Evolutionary conservation across 768 basidiomycete genomes (phyloP), one percentile per base, ranked within the genome.

Genomic region (Neoboletus magnificus): DNA sequence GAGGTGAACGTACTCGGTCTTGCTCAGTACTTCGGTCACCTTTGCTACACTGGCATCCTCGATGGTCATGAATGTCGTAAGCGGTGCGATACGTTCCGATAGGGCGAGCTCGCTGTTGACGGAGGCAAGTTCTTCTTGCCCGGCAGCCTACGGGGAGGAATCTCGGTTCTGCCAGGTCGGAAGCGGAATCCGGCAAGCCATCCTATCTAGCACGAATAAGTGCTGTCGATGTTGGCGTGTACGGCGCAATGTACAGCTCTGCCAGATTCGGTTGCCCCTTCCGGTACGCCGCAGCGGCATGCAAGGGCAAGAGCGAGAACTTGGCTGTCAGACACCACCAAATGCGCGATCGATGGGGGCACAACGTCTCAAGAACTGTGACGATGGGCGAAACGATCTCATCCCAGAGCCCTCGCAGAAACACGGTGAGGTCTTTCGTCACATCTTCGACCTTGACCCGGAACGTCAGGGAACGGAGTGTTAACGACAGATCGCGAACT

Each of bases 1-100:
- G 20, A 70, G 56, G 39, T 70, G 68, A 10, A 62, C 59, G 53
- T 52, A 70, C 4, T 46, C 20, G 33, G 57, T 46, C 25, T 33
- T n/a, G 20, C 22, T 40, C 36, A 37, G 36, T n/a, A 7, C 36
- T 37, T 37, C 9, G 16, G 37, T n/a, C n/a, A 18, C 37, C 37
- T n/a, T 37, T 1, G 16, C 37, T 18, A n/a, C n/a, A 5, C 6
- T 37, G 37, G 18, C 18, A 37, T 18, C 18, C 16, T 37, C 18
- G 37, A 37, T 16, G 37, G 37, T 10, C 37, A 6, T 37, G 7
- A 37, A 37, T 37, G 37, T n/a, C 37, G 18, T 10, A 1, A 37
- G n/a, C 18, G 37, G 7, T 36, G 35, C 16, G 16, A 36, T 36
- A 37, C 36, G 18, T n/a, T 37, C 15, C 36, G 18, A 16, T 37